Evolutionary conservation across 495 filamentous ascomycete genomes (phyloP), one percentile per base, ranked within the genome.

Genomic region (Xylaria bambusicola): DNA sequence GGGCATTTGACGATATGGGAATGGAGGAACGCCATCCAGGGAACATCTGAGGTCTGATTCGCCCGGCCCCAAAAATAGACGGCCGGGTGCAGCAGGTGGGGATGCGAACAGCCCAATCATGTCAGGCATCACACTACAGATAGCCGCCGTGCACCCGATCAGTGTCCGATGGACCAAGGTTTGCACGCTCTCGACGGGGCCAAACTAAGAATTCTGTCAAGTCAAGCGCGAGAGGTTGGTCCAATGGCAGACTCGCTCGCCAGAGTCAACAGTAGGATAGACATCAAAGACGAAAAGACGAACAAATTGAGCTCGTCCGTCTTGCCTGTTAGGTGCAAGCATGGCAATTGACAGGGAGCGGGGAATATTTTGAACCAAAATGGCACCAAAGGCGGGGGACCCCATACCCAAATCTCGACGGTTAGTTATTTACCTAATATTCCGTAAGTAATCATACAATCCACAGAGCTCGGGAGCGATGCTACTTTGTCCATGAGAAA

Each of bases 71-170:
- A 31, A 26, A 35, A 36, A 21, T 42, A 31, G 45, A 42, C 41
- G 45, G 33, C 35, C 23, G 18, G 26, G 44, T 51, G 55, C 56
- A 44, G 47, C 21, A 35, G 24, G 56, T 50, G 55, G 7, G 46
- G 45, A 44, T 42, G 5, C 45, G 21, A 24, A 24, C 24, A 31
- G n/a, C 10, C 56, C 55, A 58, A 58, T 58, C 47, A 58, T 8
- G 26, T 20, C 36, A 3, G 15, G 15, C 27, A 58, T 58, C 56
- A 58, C 56, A 51, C 17, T 27, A 18, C 27, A 36, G 6, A 50
- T 58, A 58, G 56, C 56, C 56, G 56, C 56, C 56, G 35, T 51
- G 46, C 21, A 35, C 46, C 15, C 46, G 46, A 49, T 13, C 38
- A 6, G 38, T 41, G 38, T 41, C 41, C 41, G 41, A 20, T 44